These are phyloP conservation scores for Melaleuca quinquenervia DNA, from an alignment of 345 rosid genomes.

Conservation along the genomic window DNA sequence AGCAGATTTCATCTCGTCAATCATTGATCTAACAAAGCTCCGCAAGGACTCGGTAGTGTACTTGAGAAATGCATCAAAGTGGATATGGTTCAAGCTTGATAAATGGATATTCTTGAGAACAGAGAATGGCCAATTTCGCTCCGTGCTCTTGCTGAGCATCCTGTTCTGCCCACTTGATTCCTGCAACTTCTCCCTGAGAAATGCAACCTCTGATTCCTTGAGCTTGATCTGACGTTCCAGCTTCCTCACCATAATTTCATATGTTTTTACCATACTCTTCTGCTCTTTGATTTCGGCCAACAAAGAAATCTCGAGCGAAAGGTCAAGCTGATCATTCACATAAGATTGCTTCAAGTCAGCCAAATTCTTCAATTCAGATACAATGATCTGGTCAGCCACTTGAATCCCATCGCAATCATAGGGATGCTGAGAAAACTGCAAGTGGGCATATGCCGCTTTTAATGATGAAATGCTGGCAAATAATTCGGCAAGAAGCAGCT, in stretches of 20 bases:
- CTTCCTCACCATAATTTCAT: constrained; percentile 62
- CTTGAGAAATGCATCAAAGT: constrained; percentile 2
- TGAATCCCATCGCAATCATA: constrained; percentile 58
- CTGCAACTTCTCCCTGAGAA: constrained; percentile 23
- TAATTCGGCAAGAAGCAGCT: constrained; percentile 61
- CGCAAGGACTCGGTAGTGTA: constrained; percentile 14
- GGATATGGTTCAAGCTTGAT: constrained; percentile 3
- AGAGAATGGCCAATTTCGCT: constrained; percentile 41
- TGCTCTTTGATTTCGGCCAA: constrained; percentile 90
- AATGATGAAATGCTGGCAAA: constrained; percentile 69
- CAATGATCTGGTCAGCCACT: constrained; percentile 66
- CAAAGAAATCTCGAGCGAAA: constrained; percentile 55
- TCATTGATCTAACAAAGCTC: constrained; percentile 17
- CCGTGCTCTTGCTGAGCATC: constrained; percentile 37
- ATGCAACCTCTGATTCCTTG: constrained; percentile 24
- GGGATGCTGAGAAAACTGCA: constrained; percentile 77
- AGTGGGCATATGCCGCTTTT: constrained; percentile 81
- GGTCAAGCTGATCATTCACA: constrained; percentile 47
- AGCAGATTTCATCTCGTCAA: constrained; percentile 16
- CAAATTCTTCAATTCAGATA: constrained; percentile 45
- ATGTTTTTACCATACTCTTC: constrained; percentile 75
- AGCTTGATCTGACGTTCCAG: constrained; percentile 29
- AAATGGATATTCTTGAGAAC: constrained; percentile 30
- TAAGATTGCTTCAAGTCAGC: constrained; percentile 61
- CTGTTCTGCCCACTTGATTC: constrained; percentile 25